Conservation (phyloP, 176 grass and related monocot genomes). For the Cocos nucifera region DNA sequence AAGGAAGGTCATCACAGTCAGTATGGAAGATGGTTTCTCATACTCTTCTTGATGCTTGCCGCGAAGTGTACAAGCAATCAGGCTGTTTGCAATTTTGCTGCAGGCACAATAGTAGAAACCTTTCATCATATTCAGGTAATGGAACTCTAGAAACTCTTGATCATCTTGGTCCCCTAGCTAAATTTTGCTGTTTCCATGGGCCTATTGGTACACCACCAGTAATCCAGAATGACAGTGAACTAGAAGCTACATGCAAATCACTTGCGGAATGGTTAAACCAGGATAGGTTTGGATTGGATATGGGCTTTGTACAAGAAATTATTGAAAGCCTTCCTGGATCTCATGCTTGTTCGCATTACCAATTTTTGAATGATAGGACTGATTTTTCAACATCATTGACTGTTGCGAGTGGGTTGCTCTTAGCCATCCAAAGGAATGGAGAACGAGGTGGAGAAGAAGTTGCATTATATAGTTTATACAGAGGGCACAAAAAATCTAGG, state of each 20-base stretch:
- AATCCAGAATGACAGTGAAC: slow-evolving; percentile 53
- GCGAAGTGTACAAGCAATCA: slow-evolving; percentile 63
- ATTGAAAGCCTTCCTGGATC: slow-evolving; percentile 83
- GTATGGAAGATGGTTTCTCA: slow-evolving; percentile 75
- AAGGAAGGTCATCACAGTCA: slow-evolving; percentile 59
- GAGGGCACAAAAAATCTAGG: slow-evolving; percentile 17
- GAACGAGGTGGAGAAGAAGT: slow-evolving; percentile 22
- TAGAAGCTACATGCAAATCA: slow-evolving; percentile 43
- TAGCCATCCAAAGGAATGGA: slow-evolving; percentile 43
- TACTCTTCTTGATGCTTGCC: slow-evolving; percentile 64
- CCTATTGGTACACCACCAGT: slow-evolving; percentile 29
- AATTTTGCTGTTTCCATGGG: slow-evolving; percentile 55
- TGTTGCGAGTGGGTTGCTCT: slow-evolving; percentile 61
- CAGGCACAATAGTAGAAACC: slow-evolving; percentile 31
- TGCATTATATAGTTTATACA: slow-evolving; percentile 36
- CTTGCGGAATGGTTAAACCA: slow-evolving; percentile 77
- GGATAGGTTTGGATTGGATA: slow-evolving; percentile 79
- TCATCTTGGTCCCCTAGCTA: slow-evolving; percentile 39
- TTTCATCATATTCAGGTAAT: slow-evolving; percentile 27
- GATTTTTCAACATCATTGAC: slow-evolving; percentile 55
- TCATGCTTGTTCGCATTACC: slow-evolving; percentile 49
- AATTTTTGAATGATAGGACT: slow-evolving; percentile 53
- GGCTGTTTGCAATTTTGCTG: slow-evolving; percentile 69
- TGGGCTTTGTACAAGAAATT: slow-evolving; percentile 91
- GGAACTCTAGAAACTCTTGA: slow-evolving; percentile 26